Percentiles rank a stretch among this genome's conserved stretches.
These are phyloP conservation scores for Dactylella cylindrospora DNA, from an alignment of 2,329 filamentous ascomycete species.

Conservation along the genomic window DNA sequence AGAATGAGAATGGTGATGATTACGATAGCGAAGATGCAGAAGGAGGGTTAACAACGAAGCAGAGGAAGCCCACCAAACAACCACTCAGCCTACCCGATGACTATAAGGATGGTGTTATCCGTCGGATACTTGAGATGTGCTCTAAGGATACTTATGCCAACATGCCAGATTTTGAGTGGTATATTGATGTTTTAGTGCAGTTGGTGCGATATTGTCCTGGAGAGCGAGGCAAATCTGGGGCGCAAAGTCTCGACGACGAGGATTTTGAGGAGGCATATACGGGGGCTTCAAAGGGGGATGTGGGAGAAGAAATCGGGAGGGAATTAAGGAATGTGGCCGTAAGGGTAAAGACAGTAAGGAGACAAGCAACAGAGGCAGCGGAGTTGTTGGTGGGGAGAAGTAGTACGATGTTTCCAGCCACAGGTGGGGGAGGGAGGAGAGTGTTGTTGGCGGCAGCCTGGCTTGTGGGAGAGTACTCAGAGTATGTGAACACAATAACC, in stretches of 20 bases:
- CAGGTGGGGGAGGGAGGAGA: conserved; percentile 59
- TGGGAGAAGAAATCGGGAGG: conserved; percentile 73
- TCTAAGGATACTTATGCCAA: conserved; percentile 83
- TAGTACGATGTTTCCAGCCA: conserved; percentile 56
- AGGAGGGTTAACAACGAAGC: conserved; percentile 11
- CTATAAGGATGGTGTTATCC: conserved; percentile 80
- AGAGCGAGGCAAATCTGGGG: conserved; percentile 38
- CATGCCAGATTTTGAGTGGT: conserved; percentile 93
- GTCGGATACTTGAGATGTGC: conserved; percentile 83
- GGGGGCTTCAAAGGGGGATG: conserved; percentile 49
- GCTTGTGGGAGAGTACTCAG: conserved; percentile 84
- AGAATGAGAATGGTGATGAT: conserved; percentile 56
- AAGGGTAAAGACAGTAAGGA: conserved; percentile 79
- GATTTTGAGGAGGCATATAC: conserved; percentile 39
- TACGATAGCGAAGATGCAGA: conserved; percentile 61
- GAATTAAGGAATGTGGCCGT: conserved; percentile 90
- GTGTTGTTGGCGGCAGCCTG: conserved; percentile 77
- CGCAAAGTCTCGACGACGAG: conserved; percentile 33
- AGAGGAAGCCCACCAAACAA: conserved; percentile 51
- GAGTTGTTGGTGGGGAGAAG: conserved; percentile 68
- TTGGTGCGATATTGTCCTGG: conserved; percentile 70
- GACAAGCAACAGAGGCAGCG: conserved; percentile 77
- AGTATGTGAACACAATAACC: conserved; percentile 48
- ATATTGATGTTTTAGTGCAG: conserved; percentile 84
- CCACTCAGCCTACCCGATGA: conserved; percentile 73